Evolutionary conservation across 2,329 filamentous ascomycete species (phyloP), one percentile per base, ranked within the genome.

Genomic region (Fusarium protoensiforme): DNA sequence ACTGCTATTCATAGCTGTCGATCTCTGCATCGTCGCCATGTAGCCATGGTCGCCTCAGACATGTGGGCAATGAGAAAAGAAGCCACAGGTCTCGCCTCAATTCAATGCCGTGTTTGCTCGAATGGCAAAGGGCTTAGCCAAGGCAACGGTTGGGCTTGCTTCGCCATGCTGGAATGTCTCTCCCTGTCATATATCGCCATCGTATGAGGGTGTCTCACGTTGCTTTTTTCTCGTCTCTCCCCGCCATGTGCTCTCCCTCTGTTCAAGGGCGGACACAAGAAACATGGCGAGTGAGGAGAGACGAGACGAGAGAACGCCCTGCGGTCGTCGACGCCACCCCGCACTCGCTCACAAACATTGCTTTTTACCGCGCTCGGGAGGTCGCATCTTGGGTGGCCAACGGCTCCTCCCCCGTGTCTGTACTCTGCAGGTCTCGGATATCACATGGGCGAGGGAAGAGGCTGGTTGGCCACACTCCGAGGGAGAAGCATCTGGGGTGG

Each of bases 381-480:
- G 61, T 63, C 61, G 36, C 57, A 39, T 43, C 22, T 36, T 43
- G 41, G 57, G 69, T 36, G 64, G 39, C 38, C 41, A 31, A 73
- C 58, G 31, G 14, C 31, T 57, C 35, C 53, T 13, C 22, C 53
- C 33, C 22, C 35, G 20, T 13, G 20, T 31, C 13, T 71, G 72
- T 59, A 38, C 53, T 61, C 72, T 77, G 72, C 75, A 77, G 73
- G 71, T 78, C 65, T 78, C 71, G 71, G 74, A 78, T 75, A 74
- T 77, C 74, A 78, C 74, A 78, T 75, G 73, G 73, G 33, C 35
- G 62, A 27, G 35, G 43, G 66, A 67, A 56, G 33, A 48, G 43
- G 43, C 43, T 48, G 43, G 43, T 51, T 51, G 46, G 46, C 27
- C 46, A 51, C 10, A 2, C 10, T 31, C 46, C 46, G 46, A 51